Percentiles rank a stretch among this genome's conserved stretches.
Evolutionary conservation across 176 grass and related monocot genomes (phyloP).

Genomic region (Zoysia japonica): DNA sequence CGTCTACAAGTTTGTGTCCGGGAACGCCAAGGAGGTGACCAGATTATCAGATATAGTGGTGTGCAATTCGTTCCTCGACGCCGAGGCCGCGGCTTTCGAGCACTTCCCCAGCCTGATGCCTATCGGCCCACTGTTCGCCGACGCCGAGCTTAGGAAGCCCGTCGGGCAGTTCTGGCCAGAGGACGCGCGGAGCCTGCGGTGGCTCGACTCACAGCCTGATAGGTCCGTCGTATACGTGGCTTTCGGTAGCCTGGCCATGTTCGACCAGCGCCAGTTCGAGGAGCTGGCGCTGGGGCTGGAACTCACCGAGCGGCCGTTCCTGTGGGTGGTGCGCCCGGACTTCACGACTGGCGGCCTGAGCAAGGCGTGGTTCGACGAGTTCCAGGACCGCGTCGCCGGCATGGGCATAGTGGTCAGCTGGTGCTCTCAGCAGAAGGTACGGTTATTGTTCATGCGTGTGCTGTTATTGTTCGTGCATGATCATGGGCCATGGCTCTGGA

Average conservation of each 20-base stretch:
- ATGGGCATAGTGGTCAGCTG: slow-evolving; percentile 46
- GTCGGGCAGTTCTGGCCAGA: slow-evolving; percentile 45
- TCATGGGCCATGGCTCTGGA: too few relatives aligned
- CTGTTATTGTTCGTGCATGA: too few relatives aligned
- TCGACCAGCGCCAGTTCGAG: slow-evolving; percentile 42
- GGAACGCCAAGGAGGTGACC: background rate
- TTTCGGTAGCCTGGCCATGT: slow-evolving; percentile 57
- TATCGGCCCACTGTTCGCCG: slow-evolving; percentile 41
- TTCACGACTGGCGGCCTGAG: background rate
- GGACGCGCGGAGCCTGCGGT: slow-evolving; percentile 41
- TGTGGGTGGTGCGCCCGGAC: slow-evolving; percentile 67
- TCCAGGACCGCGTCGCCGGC: background rate
- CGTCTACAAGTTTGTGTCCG: background rate
- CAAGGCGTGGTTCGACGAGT: slow-evolving; percentile 43
- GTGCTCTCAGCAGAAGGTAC: slow-evolving; percentile 37
- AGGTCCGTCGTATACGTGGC: slow-evolving; percentile 65
- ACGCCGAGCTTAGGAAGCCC: background rate
- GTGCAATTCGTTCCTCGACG: slow-evolving; percentile 63
- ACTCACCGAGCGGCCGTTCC: slow-evolving; percentile 41
- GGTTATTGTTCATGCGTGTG: too few relatives aligned
- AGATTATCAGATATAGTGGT: slow-evolving; percentile 29
- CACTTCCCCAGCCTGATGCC: slow-evolving; percentile 12
- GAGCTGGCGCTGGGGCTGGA: slow-evolving; percentile 63
- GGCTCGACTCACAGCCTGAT: slow-evolving; percentile 50
- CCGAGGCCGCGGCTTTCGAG: slow-evolving; percentile 44